phyloP scores from a whole-genome alignment of 495 filamentous ascomycete species.

The Hyaloscypha hepaticicola region DNA sequence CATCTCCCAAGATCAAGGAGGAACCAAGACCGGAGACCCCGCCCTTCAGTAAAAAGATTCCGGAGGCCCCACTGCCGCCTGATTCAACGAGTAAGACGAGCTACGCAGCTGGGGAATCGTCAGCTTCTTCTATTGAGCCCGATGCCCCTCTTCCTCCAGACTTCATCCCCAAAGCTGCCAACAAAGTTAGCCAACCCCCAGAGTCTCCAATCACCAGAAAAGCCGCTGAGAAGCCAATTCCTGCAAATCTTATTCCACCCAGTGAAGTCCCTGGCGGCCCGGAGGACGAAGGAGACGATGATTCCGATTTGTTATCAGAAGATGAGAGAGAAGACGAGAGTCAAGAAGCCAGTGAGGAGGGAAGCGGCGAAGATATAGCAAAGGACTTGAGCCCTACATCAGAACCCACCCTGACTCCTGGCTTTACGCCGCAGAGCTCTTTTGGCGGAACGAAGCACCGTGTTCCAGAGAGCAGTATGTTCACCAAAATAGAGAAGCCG shows the following conservation, averaged over 20 bases:
- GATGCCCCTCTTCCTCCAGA: slow-evolving; percentile 64
- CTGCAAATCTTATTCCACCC: slow-evolving; percentile 37
- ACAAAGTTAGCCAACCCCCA: slow-evolving; percentile 19
- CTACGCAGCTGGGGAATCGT: slow-evolving; percentile 66
- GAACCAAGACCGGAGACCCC: slow-evolving; percentile 27
- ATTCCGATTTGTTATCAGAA: slow-evolving; percentile 33
- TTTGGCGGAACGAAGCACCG: slow-evolving; percentile 47
- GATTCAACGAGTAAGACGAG: slow-evolving; percentile 68
- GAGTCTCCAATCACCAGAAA: slow-evolving; percentile 34
- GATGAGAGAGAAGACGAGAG: slow-evolving; percentile 43
- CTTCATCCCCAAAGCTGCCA: slow-evolving; percentile 38
- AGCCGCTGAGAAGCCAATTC: slow-evolving; percentile 34
- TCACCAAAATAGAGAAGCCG: slow-evolving; percentile 21
- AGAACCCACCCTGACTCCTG: slow-evolving; percentile 50
- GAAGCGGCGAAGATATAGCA: slow-evolving; percentile 62
- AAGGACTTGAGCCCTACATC: slow-evolving; percentile 62
- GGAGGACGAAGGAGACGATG: slow-evolving; percentile 35
- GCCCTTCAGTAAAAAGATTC: slow-evolving; percentile 9
- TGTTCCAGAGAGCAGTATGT: slow-evolving; percentile 12
- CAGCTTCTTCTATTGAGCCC: slow-evolving; percentile 48
- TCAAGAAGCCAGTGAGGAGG: slow-evolving; percentile 50
- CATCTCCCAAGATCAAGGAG: slow-evolving; percentile 39
- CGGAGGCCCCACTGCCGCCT: slow-evolving; percentile 69
- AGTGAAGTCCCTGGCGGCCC: slow-evolving; percentile 36
- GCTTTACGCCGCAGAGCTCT: slow-evolving; percentile 64